Conservation (phyloP, 306 rosid genomes). For the Glycine tomentella region DNA sequence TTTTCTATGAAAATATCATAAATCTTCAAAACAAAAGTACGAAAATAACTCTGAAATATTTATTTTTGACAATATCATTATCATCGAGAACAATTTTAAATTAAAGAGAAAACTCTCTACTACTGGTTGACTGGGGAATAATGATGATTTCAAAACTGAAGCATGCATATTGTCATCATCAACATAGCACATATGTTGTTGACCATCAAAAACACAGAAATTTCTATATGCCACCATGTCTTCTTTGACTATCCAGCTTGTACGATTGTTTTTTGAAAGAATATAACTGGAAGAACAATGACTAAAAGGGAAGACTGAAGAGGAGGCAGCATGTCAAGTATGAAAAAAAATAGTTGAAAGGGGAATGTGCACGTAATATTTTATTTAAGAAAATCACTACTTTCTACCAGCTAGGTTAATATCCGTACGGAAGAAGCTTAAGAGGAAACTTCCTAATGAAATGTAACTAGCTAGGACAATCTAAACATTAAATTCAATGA, state of each 20-base stretch:
- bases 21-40: no score
- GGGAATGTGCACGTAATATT: not conserved
- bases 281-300: not conserved
- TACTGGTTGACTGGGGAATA: conserved; percentile 2
- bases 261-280: not conserved
- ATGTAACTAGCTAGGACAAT: not conserved
- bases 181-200: not conserved
- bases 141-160: not conserved
- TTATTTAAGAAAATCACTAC: not conserved
- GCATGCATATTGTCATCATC: not conserved
- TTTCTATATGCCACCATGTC: not conserved
- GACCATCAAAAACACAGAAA: conserved; percentile 29
- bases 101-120: not conserved
- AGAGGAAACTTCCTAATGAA: not conserved
- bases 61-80: not conserved
- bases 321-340: conserved; percentile 1
- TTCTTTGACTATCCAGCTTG: not conserved
- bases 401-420: not conserved
- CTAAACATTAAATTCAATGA: not conserved
- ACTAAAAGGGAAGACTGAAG: not conserved
- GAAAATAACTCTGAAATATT: no score
- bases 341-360: not conserved
- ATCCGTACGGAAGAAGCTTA: not conserved
- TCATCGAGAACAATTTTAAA: not conserved
- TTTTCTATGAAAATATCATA: no score